Percentiles rank a stretch among this genome's conserved stretches.
Conservation (phyloP, 1,284 basidiomycete genomes). For the Singerocomus rubriflavus region DNA sequence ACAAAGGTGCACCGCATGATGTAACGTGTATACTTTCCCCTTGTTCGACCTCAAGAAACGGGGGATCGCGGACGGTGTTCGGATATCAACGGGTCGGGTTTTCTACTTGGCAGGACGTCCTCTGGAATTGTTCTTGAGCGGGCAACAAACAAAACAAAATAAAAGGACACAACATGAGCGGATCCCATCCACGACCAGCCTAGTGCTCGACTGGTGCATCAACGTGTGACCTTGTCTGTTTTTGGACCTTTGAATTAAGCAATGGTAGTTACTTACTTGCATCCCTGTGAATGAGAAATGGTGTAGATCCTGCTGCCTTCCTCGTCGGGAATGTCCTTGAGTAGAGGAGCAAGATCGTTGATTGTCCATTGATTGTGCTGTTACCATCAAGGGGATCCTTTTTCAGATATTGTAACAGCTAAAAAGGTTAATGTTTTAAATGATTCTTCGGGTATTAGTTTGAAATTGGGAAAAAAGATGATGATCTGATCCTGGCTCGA, state of each 20-base stretch:
- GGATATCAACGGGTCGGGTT: conserved; percentile 16
- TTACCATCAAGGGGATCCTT: too few relatives aligned
- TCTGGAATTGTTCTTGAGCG: conserved; percentile 22
- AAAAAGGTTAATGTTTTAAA: too few relatives aligned
- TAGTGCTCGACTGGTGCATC: too few relatives aligned
- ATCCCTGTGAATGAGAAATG: conserved; percentile 15
- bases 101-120: conserved; percentile 27
- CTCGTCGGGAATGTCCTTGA: conserved; percentile 8
- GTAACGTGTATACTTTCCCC: conserved; percentile 32
- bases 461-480: too few relatives aligned
- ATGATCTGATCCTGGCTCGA: conserved; percentile 49
- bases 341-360: too few relatives aligned
- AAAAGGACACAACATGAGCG: neutral
- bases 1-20: conserved; percentile 29
- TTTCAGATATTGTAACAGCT: too few relatives aligned
- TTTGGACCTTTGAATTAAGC: neutral
- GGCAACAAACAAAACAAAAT: neutral
- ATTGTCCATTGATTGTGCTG: too few relatives aligned
- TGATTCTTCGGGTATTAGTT: too few relatives aligned
- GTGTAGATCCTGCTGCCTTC: conserved; percentile 16
- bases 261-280: conserved; percentile 21
- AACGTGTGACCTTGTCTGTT: too few relatives aligned
- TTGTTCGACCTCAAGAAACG: conserved; percentile 34
- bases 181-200: neutral
- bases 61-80: conserved; percentile 18